Percentiles rank a stretch among this genome's conserved stretches.
Conservation (phyloP, 202 grass and related monocot species). For the Zizania palustris region DNA sequence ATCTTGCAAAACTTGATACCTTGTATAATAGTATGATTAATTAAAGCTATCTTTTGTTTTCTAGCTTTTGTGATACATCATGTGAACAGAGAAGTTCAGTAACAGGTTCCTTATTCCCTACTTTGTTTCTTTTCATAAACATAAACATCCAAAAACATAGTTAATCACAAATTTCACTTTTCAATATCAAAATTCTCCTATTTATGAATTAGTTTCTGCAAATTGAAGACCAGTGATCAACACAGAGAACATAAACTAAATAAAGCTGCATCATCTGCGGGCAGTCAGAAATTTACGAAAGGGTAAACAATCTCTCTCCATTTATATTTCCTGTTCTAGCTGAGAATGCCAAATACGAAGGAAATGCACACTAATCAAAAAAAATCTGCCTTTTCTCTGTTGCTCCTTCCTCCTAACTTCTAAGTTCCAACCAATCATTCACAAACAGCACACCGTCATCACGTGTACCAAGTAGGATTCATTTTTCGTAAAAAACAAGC, state of each 20-base stretch:
- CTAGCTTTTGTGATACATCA: neutral
- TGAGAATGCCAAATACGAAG: neutral
- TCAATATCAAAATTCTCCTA: neutral
- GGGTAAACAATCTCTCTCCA: neutral
- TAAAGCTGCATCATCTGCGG: neutral
- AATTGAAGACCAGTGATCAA: constrained; percentile 2
- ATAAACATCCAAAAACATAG: neutral
- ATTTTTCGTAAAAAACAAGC: too few species aligned
- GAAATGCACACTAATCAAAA: neutral
- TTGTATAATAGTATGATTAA: neutral
- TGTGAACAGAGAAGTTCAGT: neutral
- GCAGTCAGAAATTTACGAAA: neutral
- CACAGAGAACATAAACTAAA: neutral
- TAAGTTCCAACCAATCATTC: neutral
- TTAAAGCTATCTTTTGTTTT: constrained; percentile 31
- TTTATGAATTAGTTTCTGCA: neutral
- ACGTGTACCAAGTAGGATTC: too few species aligned
- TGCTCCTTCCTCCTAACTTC: neutral
- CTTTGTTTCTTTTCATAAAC: neutral
- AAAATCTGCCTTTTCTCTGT: neutral
- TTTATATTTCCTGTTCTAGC: constrained; percentile 6
- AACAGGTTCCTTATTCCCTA: neutral
- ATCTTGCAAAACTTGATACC: constrained; percentile 35
- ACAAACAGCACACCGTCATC: neutral
- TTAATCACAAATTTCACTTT: neutral